phyloP scores from a whole-genome alignment of 2,329 filamentous ascomycete species.

The Colletotrichum truncatum region DNA sequence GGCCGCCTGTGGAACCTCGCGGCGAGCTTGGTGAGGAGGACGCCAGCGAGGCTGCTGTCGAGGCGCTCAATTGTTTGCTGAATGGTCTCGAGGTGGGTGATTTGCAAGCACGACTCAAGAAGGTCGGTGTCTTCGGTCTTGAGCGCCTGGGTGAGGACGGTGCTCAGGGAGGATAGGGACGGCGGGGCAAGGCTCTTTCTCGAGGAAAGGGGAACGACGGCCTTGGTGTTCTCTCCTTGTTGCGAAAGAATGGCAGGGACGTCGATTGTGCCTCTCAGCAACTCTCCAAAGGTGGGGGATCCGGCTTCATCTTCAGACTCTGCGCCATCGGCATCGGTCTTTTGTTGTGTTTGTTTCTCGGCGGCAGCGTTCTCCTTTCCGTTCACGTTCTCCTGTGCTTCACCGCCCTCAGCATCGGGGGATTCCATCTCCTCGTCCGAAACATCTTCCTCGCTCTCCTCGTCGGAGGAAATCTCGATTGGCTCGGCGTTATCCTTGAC shows the following conservation, averaged over 20 bases:
- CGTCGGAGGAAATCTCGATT: constrained; percentile 68
- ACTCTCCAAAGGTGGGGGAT: constrained; percentile 82
- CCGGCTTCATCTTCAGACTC: constrained; percentile 58
- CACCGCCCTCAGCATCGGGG: constrained; percentile 32
- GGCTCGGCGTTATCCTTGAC: constrained; percentile 45
- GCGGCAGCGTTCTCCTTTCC: constrained; percentile 33
- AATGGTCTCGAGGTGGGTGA: constrained; percentile 79
- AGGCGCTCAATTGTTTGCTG: constrained; percentile 90
- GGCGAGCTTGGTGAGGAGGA: constrained; percentile 83
- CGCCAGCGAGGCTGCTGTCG: constrained; percentile 83
- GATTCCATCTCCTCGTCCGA: constrained; percentile 52
- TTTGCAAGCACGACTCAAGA: constrained; percentile 91
- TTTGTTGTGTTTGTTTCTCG: constrained; percentile 36
- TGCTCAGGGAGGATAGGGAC: constrained; percentile 83
- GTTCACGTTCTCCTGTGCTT: constrained; percentile 33
- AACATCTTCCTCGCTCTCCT: constrained; percentile 55
- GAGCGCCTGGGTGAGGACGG: constrained; percentile 92
- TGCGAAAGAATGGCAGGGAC: constrained; percentile 70
- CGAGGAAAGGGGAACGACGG: constrained; percentile 51
- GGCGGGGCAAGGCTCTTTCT: constrained; percentile 66
- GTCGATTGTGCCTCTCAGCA: constrained; percentile 81
- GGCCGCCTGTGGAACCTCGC: constrained; percentile 88
- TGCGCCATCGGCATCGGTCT: constrained; percentile 37
- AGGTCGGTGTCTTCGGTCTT: constrained; percentile 90
- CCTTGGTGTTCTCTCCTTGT: constrained; percentile 35